Conservation (phyloP, 179 eudicot species). For the Silene noctiflora region DNA sequence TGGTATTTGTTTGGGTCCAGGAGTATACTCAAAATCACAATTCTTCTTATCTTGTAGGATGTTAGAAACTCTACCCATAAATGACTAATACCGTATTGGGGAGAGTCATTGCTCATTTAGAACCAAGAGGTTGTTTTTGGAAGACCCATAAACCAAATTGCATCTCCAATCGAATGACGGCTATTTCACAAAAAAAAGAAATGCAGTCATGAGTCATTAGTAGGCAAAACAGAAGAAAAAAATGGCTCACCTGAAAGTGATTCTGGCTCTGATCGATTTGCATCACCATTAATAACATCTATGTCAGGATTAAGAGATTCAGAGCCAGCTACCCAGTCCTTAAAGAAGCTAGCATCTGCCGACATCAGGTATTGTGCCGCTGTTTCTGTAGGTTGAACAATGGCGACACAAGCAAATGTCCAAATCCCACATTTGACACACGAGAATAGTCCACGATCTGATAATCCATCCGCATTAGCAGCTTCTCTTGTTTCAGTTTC, state of each 20-base stretch:
- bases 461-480: conserved; percentile 43
- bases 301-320: conserved; percentile 33
- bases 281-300: conserved; percentile 26
- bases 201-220: too few relatives aligned
- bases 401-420: conserved; percentile 92
- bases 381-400: conserved; percentile 73
- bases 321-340: conserved; percentile 41
- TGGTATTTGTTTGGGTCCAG: too few relatives aligned
- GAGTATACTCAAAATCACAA: too few relatives aligned
- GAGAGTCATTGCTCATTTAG: too few relatives aligned
- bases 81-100: too few relatives aligned
- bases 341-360: conserved; percentile 56
- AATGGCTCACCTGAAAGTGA: conserved; percentile 37
- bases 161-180: too few relatives aligned
- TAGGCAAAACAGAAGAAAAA: not conserved
- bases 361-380: conserved; percentile 76
- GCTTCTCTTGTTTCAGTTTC: conserved; percentile 36
- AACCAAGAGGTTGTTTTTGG: too few relatives aligned
- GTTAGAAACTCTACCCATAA: too few relatives aligned
- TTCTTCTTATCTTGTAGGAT: too few relatives aligned
- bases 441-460: conserved; percentile 76
- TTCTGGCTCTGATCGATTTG: conserved; percentile 34
- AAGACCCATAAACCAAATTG: too few relatives aligned
- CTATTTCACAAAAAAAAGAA: too few relatives aligned
- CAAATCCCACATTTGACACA: conserved; percentile 96